These are phyloP conservation scores for Neonectria magnoliae DNA, from an alignment of 2,329 filamentous ascomycete genomes.

Conservation along the genomic window DNA sequence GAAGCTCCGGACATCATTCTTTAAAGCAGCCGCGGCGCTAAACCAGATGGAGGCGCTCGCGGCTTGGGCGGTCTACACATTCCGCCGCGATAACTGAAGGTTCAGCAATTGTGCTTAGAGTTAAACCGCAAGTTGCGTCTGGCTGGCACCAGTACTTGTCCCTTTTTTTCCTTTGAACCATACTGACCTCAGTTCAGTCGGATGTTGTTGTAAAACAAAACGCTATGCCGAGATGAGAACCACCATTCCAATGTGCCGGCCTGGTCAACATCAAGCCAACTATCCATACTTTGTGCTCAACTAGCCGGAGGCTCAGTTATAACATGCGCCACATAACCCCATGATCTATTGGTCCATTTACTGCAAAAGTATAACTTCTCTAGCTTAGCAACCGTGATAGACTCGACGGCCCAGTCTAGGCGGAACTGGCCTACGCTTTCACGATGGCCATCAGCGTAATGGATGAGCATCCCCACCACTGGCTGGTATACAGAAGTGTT, in stretches of 20 bases:
- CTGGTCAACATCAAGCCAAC: background rate
- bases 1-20: background rate
- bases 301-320: background rate
- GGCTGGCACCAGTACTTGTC: no score
- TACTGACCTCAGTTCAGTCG: background rate
- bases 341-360: slow-evolving; percentile 13
- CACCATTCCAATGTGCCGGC: slow-evolving; percentile 9
- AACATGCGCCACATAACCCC: slow-evolving; percentile 7
- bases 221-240: slow-evolving; percentile 10
- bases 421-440: slow-evolving; percentile 20
- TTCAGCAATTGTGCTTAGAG: no score
- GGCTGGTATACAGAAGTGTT: slow-evolving; percentile 2
- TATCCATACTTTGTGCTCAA: background rate
- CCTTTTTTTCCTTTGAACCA: no score
- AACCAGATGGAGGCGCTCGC: background rate
- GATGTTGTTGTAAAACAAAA: slow-evolving; percentile 2
- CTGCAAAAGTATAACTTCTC: slow-evolving; percentile 19
- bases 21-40: slow-evolving; percentile 18
- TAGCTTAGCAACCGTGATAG: slow-evolving; percentile 2
- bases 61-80: slow-evolving; percentile 14
- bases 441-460: slow-evolving; percentile 18
- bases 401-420: slow-evolving; percentile 9
- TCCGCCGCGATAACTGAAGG: slow-evolving; percentile 17
- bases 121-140: no score
- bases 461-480: slow-evolving; percentile 20